Evolutionary conservation across 2,329 filamentous ascomycete genomes (phyloP).

Genomic region (Arthrobotrys iridis): DNA sequence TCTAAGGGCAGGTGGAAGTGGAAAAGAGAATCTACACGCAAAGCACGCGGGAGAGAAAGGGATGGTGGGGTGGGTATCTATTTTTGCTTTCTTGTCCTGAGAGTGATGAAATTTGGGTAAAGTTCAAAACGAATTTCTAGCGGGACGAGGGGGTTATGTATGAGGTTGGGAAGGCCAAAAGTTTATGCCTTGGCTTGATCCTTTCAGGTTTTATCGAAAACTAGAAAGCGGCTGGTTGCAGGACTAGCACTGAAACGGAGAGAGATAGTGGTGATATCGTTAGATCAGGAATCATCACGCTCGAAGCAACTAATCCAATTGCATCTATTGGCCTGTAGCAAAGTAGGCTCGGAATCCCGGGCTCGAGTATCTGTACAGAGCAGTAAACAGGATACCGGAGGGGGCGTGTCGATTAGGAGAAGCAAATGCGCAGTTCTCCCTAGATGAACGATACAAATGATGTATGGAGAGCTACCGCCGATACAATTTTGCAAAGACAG

Average conservation of each 20-base stretch:
- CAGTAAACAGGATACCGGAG: slow-evolving; percentile 9
- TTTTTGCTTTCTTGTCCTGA: slow-evolving; percentile 28
- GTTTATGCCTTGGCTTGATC: slow-evolving; percentile 52
- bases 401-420: slow-evolving; percentile 36
- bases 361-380: background rate
- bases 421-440: slow-evolving; percentile 5
- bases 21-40: slow-evolving; percentile 2
- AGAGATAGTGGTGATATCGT: slow-evolving; percentile 16
- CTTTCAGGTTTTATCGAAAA: slow-evolving; percentile 39
- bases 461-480: background rate
- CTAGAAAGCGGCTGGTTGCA: slow-evolving; percentile 43
- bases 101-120: slow-evolving; percentile 44
- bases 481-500: background rate
- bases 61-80: slow-evolving; percentile 33
- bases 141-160: slow-evolving; percentile 40
- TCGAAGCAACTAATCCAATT: slow-evolving; percentile 16
- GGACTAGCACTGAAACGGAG: slow-evolving; percentile 47
- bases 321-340: slow-evolving; percentile 25
- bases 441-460: slow-evolving; percentile 3
- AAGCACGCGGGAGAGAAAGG: slow-evolving; percentile 3
- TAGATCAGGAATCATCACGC: slow-evolving; percentile 20
- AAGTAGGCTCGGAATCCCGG: background rate
- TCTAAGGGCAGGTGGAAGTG: slow-evolving; percentile 35
- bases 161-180: slow-evolving; percentile 52
- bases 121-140: slow-evolving; percentile 34